These are phyloP conservation scores for Russula ochroleuca DNA, from an alignment of 768 basidiomycete species.

Conservation along the genomic window DNA sequence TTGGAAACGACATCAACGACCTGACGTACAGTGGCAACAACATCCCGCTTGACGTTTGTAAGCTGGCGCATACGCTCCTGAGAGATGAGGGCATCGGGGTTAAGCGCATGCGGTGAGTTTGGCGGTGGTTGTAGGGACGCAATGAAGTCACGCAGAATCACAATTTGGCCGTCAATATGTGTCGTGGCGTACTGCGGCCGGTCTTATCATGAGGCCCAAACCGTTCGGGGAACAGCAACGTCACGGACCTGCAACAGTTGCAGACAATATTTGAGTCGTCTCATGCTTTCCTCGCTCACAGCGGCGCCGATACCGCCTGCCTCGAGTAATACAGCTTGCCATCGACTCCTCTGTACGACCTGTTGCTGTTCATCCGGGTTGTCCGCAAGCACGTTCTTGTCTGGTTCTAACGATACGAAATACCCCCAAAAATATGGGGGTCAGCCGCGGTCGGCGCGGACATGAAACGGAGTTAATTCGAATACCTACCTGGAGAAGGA, in stretches of 20 bases:
- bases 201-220: conserved; percentile 7
- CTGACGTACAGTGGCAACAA: conserved; percentile 85
- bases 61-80: conserved; percentile 61
- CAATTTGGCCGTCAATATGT: conserved; percentile 84
- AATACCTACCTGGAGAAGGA: conserved; percentile 2
- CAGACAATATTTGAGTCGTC: conserved; percentile 77
- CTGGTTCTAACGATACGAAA: conserved; percentile 10
- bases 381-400: background rate
- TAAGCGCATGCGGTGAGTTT: conserved; percentile 36
- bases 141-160: conserved; percentile 79
- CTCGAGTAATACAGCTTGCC: conserved; percentile 81
- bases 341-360: conserved; percentile 69
- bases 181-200: conserved; percentile 68
- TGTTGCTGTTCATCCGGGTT: conserved; percentile 41
- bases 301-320: conserved; percentile 86
- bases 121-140: conserved; percentile 54
- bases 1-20: conserved; percentile 84
- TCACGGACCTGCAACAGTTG: conserved; percentile 77
- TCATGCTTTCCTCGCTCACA: conserved; percentile 87
- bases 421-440: background rate
- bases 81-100: conserved; percentile 33
- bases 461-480: background rate
- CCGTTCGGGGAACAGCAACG: background rate
- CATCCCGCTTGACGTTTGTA: conserved; percentile 67
- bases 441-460: conserved; percentile 3